A percentile compares a stretch with the other conserved stretches of the same genome.
These are phyloP conservation scores for Didymella pomorum DNA, from an alignment of 2,329 filamentous ascomycete species.

Conservation along the genomic window DNA sequence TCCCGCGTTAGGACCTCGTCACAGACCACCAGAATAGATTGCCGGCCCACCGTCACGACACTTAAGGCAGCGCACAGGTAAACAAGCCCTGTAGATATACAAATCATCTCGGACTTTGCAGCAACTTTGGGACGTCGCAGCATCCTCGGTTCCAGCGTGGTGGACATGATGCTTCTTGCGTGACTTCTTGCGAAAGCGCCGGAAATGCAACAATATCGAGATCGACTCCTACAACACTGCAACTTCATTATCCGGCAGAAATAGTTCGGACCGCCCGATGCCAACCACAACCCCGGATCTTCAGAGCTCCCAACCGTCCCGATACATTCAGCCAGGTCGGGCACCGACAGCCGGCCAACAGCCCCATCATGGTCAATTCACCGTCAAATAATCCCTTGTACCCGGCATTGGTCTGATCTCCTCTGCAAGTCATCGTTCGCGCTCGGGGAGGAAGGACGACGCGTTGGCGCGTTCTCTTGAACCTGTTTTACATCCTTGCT, in stretches of 20 bases:
- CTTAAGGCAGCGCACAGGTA: constrained; percentile 22
- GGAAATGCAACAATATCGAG: constrained; percentile 7
- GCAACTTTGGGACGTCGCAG: constrained; percentile 7
- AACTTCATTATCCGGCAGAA: constrained; percentile 5
- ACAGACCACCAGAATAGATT: constrained; percentile 44
- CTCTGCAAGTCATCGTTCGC: constrained; percentile 29
- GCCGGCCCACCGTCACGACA: constrained; percentile 34
- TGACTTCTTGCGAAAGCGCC: background rate
- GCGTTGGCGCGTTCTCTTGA: constrained; percentile 5
- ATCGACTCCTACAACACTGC: constrained; percentile 1
- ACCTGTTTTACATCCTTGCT: constrained; percentile 12
- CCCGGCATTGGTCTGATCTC: constrained; percentile 9
- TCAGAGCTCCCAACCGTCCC: constrained; percentile 3
- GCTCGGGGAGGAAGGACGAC: constrained; percentile 18
- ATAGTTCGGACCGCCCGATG: constrained; percentile 10
- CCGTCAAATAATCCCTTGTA: constrained; percentile 5
- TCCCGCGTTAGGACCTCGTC: constrained; percentile 35
- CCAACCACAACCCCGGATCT: constrained; percentile 15
- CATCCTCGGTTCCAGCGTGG: constrained; percentile 8
- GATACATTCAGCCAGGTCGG: constrained; percentile 25
- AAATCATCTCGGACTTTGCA: constrained; percentile 17
- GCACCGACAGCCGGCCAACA: constrained; percentile 20
- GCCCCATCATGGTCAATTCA: constrained; percentile 6
- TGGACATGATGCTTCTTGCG: constrained; percentile 7
- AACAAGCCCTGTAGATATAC: constrained; percentile 9